A percentile compares a stretch with the other conserved stretches of the same genome.
phyloP scores from a whole-genome alignment of 306 rosid species.

The Medicago arabica region DNA sequence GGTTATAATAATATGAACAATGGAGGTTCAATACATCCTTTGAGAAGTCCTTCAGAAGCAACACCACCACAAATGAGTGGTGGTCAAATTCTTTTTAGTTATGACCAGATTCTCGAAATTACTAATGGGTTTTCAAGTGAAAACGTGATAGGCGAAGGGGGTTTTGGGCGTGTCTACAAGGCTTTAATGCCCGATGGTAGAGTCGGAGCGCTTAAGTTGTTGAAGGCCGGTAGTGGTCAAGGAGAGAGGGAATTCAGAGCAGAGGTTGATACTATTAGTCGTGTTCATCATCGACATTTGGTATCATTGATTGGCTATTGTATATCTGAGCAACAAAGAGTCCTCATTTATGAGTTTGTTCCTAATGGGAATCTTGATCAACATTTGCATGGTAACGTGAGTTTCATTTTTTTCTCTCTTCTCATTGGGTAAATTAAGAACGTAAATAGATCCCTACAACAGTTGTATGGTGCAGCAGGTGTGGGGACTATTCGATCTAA shows the following conservation, averaged over 20 bases:
- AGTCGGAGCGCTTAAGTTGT: constrained; percentile 78
- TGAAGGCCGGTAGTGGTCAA: constrained; percentile 92
- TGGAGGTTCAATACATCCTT: constrained; percentile 29
- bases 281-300: constrained; percentile 90
- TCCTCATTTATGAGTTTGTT: constrained; percentile 88
- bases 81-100: constrained; percentile 60
- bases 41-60: constrained; percentile 52
- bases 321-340: constrained; percentile 67
- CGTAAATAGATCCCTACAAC: neutral
- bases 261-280: constrained; percentile 86
- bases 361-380: constrained; percentile 85
- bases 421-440: neutral
- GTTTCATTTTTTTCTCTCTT: constrained; percentile 37
- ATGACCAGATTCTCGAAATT: constrained; percentile 67
- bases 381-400: constrained; percentile 80
- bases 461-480: neutral
- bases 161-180: constrained; percentile 86
- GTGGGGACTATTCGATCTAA: neutral
- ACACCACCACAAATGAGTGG: constrained; percentile 26
- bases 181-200: constrained; percentile 76
- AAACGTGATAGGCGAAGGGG: constrained; percentile 87
- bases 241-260: constrained; percentile 93
- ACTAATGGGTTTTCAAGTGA: constrained; percentile 70
- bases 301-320: constrained; percentile 90
- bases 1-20: constrained; percentile 44